Conservation (phyloP, 2,329 filamentous ascomycete genomes). For the Arthrocladium fulminans region DNA sequence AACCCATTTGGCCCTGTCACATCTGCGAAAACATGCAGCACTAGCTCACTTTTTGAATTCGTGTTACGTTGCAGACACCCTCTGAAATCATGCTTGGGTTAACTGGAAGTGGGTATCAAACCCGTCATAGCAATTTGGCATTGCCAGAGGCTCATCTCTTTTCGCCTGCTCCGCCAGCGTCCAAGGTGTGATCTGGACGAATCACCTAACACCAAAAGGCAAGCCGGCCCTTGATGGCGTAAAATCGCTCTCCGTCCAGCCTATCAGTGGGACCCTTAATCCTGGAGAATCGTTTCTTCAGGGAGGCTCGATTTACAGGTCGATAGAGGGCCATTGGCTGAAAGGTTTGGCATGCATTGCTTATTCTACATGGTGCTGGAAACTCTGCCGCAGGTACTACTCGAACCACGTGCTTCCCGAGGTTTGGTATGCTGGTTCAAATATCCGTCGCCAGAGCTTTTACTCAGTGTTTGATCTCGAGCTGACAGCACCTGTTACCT, state of each 20-base stretch:
- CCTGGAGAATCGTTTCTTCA: not conserved
- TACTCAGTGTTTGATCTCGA: not conserved
- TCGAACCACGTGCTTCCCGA: not conserved
- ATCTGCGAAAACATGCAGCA: no score
- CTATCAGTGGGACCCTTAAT: no score
- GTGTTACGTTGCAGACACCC: no score
- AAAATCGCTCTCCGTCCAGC: not conserved
- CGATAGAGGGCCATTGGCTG: not conserved
- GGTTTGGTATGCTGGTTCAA: not conserved
- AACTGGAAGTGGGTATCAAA: no score
- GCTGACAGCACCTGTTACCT: not conserved
- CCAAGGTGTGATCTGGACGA: not conserved
- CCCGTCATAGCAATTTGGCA: not conserved
- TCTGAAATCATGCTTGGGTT: no score
- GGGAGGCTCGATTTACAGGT: not conserved
- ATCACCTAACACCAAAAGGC: not conserved
- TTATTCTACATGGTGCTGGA: not conserved
- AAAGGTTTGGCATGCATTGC: not conserved
- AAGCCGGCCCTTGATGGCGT: not conserved
- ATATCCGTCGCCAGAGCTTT: not conserved
- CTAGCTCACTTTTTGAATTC: no score
- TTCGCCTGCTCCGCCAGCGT: not conserved
- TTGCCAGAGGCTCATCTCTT: not conserved
- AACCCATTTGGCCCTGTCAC: no score
- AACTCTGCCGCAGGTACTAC: constrained; percentile 1